A percentile compares a stretch with the other conserved stretches of the same genome.
These are phyloP conservation scores for Pelargonium citronellum DNA, from an alignment of 441 rosid genomes.

Conservation along the genomic window DNA sequence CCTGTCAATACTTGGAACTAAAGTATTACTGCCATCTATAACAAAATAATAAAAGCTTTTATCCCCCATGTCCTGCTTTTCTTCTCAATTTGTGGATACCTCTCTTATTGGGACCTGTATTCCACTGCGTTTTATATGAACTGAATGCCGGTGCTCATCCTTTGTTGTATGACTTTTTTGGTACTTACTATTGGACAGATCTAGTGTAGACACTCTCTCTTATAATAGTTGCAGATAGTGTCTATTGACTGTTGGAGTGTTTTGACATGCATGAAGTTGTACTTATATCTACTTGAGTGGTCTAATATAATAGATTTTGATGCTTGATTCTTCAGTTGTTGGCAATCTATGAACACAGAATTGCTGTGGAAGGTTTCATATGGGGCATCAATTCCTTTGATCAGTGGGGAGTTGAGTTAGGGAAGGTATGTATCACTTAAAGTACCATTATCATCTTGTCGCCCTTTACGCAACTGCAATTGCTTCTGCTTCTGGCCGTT, in stretches of 20 bases:
- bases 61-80: neutral
- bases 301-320: no score
- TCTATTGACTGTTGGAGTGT: no score
- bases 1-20: no score
- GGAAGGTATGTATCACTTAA: constrained; percentile 24
- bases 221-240: no score
- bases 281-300: no score
- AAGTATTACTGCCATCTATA: no score
- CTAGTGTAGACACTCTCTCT: no score
- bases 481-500: neutral
- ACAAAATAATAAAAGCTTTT: no score
- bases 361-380: constrained; percentile 84
- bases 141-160: neutral
- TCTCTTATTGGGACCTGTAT: neutral
- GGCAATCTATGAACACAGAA: constrained; percentile 93
- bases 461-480: neutral
- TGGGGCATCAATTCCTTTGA: constrained; percentile 97
- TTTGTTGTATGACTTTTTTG: neutral
- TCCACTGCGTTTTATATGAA: neutral
- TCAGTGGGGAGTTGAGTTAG: constrained; percentile 98
- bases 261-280: no score
- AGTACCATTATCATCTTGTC: neutral
- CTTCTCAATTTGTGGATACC: neutral
- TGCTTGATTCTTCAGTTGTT: constrained; percentile 44
- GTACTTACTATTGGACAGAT: no score